Percentiles rank a stretch among this genome's conserved stretches.
phyloP scores from a whole-genome alignment of 768 basidiomycete species.

The Tylopilus rubrobrunneus region DNA sequence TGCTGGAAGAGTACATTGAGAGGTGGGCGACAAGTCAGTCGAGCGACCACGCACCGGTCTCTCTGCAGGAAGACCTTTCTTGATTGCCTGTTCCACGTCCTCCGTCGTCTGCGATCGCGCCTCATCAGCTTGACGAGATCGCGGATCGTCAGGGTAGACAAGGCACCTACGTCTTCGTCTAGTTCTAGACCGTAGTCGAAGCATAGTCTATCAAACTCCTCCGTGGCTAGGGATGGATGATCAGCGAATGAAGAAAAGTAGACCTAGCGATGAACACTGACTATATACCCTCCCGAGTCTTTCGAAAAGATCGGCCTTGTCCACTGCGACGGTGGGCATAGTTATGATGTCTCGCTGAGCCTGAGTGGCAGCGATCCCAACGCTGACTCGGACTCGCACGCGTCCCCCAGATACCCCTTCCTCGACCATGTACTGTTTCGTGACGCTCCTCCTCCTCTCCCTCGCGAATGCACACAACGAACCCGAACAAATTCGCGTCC shows the following conservation, averaged over 20 bases:
- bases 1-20: constrained; percentile 48
- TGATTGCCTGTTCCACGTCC: constrained; percentile 77
- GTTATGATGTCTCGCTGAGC: background rate
- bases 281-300: constrained; percentile 81
- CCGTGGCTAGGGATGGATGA: constrained; percentile 56
- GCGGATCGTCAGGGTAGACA: background rate
- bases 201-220: constrained; percentile 92
- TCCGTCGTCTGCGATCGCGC: constrained; percentile 68
- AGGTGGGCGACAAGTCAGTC: background rate
- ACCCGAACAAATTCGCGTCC: constrained; percentile 13
- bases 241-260: constrained; percentile 9
- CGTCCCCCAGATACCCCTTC: constrained; percentile 20
- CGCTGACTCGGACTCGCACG: background rate
- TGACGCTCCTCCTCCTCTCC: constrained; percentile 13
- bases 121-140: background rate
- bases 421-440: constrained; percentile 6
- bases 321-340: constrained; percentile 95
- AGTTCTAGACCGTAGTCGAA: constrained; percentile 98
- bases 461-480: constrained; percentile 12
- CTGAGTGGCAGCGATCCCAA: no score
- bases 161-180: constrained; percentile 84
- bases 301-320: constrained; percentile 92
- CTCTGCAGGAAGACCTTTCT: constrained; percentile 81
- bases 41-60: constrained; percentile 57
- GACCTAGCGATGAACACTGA: constrained; percentile 32